These are phyloP conservation scores for Leptographium lundbergii DNA, from an alignment of 2,329 filamentous ascomycete species.

Conservation along the genomic window DNA sequence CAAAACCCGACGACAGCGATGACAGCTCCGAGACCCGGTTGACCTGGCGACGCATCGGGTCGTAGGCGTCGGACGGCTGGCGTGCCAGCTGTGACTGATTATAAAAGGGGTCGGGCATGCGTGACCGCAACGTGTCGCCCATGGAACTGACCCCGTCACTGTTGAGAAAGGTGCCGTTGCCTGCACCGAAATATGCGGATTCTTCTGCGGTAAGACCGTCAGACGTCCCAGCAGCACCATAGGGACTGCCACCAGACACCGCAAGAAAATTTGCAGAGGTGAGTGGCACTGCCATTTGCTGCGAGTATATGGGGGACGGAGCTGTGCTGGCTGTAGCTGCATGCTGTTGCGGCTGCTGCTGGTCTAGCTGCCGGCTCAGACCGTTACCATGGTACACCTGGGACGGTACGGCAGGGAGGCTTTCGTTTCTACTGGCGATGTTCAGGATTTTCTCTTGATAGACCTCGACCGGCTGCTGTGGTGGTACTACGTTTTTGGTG, in stretches of 20 bases:
- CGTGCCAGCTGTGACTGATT: conserved; percentile 26
- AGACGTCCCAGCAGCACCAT: background rate
- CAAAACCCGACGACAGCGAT: conserved; percentile 52
- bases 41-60: conserved; percentile 20
- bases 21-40: conserved; percentile 39
- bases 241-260: background rate
- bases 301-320: background rate
- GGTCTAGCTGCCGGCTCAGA: background rate
- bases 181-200: background rate
- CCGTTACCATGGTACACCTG: background rate
- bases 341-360: background rate
- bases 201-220: background rate
- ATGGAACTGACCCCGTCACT: background rate
- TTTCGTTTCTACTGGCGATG: background rate
- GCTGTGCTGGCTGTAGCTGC: background rate
- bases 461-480: background rate
- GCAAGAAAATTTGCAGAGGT: background rate
- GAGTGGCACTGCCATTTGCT: background rate
- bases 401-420: background rate
- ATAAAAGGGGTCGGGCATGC: conserved; percentile 24
- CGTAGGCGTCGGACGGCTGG: conserved; percentile 23
- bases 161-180: no score
- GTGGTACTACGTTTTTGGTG: background rate
- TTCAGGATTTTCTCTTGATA: no score
- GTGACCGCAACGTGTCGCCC: conserved; percentile 20